Evolutionary conservation across 225 moss, liverwort and hornwort genomes (phyloP).

Genomic region (Straminergon stramineum): DNA sequence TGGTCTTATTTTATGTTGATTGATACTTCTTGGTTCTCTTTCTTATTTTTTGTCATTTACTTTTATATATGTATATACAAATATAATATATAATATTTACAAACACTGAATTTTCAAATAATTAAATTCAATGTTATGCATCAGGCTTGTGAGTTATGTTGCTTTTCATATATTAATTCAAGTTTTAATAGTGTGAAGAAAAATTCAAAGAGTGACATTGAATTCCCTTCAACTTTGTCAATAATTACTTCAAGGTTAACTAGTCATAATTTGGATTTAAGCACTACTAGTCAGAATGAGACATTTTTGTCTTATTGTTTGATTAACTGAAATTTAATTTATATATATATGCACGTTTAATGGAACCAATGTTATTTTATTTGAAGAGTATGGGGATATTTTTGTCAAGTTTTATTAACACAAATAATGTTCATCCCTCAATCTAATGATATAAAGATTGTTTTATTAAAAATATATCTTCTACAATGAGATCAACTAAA

Average conservation of each 20-base stretch:
- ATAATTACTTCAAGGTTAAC: not conserved
- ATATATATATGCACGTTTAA: not conserved
- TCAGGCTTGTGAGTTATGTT: not conserved
- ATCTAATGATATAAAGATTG: not conserved
- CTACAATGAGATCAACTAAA: not conserved
- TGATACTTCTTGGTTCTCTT: not conserved
- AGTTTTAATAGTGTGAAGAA: not conserved
- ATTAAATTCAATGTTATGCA: not conserved
- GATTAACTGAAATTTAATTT: not conserved
- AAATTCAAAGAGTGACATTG: not conserved
- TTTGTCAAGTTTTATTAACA: not conserved
- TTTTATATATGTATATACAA: not conserved
- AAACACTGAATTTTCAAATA: not conserved
- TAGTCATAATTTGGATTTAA: not conserved
- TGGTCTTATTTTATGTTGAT: not conserved
- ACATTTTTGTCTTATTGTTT: not conserved
- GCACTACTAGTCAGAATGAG: not conserved
- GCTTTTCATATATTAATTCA: not conserved
- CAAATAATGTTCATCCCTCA: not conserved
- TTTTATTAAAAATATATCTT: not conserved
- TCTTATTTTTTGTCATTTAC: not conserved
- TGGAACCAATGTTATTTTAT: not conserved
- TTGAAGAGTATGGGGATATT: not conserved
- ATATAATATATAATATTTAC: not conserved
- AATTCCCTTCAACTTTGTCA: not conserved